phyloP scores from a whole-genome alignment of 441 rosid species.

The Pelargonium citronellum region DNA sequence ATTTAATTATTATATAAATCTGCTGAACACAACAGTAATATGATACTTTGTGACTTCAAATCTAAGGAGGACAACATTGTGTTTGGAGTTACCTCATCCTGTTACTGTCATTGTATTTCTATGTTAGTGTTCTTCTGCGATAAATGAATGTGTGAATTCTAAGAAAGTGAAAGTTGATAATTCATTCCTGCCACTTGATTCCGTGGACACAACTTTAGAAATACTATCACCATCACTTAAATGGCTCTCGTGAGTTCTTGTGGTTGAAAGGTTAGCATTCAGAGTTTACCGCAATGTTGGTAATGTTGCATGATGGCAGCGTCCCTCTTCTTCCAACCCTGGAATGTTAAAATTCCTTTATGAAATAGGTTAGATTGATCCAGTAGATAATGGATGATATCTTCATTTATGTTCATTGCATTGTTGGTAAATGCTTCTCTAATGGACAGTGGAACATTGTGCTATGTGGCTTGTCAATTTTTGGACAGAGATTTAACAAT shows the following conservation, averaged over 20 bases:
- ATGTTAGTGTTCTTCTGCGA: neutral
- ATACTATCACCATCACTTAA: neutral
- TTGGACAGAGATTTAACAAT: neutral
- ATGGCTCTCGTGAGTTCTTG: neutral
- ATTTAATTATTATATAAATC: no score
- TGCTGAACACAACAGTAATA: neutral
- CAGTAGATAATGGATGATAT: neutral
- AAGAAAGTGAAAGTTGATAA: constrained; percentile 2
- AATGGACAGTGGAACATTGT: neutral
- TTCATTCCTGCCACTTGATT: neutral
- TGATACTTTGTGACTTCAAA: neutral
- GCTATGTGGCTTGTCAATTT: neutral
- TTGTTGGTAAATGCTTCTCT: neutral
- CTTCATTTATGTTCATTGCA: neutral
- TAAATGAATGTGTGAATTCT: neutral
- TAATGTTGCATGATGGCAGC: neutral
- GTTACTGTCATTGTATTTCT: neutral
- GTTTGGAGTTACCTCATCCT: neutral
- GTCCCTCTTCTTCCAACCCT: neutral
- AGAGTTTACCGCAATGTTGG: neutral
- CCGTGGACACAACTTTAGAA: neutral
- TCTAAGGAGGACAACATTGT: neutral
- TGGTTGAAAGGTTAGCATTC: neutral
- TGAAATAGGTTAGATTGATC: neutral
- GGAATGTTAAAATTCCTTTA: neutral